Evolutionary conservation across 805 yeast species (phyloP), one percentile per base, ranked within the genome.

Genomic region (Nakazawaea laoshanensis): DNA sequence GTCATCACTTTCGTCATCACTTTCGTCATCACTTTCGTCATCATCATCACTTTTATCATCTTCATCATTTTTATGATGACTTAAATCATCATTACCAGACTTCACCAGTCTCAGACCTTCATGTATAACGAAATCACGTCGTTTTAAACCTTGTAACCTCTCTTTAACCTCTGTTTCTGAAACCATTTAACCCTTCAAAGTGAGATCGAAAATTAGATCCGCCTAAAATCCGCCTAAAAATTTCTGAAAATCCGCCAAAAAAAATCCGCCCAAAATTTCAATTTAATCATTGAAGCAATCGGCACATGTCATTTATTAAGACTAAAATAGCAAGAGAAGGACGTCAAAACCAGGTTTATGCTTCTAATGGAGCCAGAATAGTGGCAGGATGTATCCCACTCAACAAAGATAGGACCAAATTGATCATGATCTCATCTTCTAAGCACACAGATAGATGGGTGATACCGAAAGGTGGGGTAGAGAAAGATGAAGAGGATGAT

Each of bases 391-490:
- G 95, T 44, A 70, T 92, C 8, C 78, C 89, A 17, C 57, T 89
- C 30, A 74, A 77, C 44, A 50, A 54, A 1, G 61, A 66, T 18
- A 70, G 65, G 36, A 65, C 65, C 19, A 68, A 75, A 44, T 87
- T 89, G 13, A 67, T 92, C 7, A 70, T 92, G 76, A 71, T 92
- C 16, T 70, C 82, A 36, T 84, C 96, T 2, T 65, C 80, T 10
- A 77, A 77, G 5, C 77, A 75, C 41, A 67, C 65, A 26, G 70
- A 74, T 37, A 67, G 67, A 44, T 89, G 95, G 95, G 84, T 92
- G 6, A 55, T 92, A 4, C 98, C 98, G 4, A 92, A 92, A 53
- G 98, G 98, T 21, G 98, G 98, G 2, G 77, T 88, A 24, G 98
- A 92, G 55, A 51, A 52, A 19, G 98, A 92, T 53, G 98, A 85